Base-by-base conservation (phyloP, 2,329 filamentous ascomycete species). In the Ophiocordyceps camponoti-saundersi region DNA sequence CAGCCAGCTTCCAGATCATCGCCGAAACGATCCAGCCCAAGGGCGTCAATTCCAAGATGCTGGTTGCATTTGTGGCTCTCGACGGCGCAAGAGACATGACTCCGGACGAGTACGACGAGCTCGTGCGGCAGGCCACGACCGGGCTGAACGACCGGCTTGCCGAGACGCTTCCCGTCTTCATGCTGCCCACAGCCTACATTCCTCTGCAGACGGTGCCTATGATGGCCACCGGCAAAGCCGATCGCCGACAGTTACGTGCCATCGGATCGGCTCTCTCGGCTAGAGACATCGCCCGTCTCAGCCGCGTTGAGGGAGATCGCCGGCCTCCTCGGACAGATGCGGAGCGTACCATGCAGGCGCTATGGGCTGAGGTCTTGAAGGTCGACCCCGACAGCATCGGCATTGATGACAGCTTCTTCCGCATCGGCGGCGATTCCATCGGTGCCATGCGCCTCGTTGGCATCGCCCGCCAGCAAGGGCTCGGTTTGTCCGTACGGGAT, bases 401-500 rank as follows among this genome's bases (percentile, higher is more conserved):
- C 15, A 46, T 54, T 2, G 54, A 60, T 10, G 57, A 60, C 48
- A 57, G 56, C 52, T 68, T 68, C 51, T 57, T 67, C 44, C 53
- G 54, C 18, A 52, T 66, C 4, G 65, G 65, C 6, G 66, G 65
- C 8, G 65, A 68, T 46, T 67, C 65, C 8, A 64, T 68, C 22
- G 53, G 52, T 0, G 63, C 65, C 18, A 68, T 68, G 58, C 54
- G 56, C 2, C 55, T 66, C 26, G 60, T 60, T 6, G 66, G 70
- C 16, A 48, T 55, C 21, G 57, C 56, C 18, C 54, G 58, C 29
- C 53, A 55, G 32, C 52, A 50, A 2, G 54, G 55, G 2, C 45
- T 62, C 6, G 43, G 46, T 16, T 45, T 60, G 20, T 52, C 56
- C 0, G 60, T 62, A 5, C 52, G 51, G 21, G 54, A 58, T 44